Conservation (phyloP, 192 early-diverging fungal species). For the Dissophora globulifera region DNA sequence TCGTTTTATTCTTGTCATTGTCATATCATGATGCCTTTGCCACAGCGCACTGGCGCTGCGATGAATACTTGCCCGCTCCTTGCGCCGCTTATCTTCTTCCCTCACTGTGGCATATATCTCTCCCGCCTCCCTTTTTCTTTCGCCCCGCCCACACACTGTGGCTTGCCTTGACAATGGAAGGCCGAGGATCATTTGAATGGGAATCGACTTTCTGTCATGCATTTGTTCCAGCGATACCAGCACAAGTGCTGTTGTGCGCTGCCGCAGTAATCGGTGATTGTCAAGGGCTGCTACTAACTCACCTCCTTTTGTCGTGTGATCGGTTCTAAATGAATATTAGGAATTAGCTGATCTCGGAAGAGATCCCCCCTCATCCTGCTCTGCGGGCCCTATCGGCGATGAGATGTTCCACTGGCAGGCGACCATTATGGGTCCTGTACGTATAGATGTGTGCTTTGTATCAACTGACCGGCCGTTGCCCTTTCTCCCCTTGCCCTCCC, state of each 20-base stretch:
- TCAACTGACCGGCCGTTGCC: neutral
- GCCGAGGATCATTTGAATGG: slow-evolving; percentile 28
- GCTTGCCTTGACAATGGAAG: slow-evolving; percentile 33
- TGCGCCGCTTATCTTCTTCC: neutral
- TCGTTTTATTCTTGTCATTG: neutral
- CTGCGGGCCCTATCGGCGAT: slow-evolving; percentile 94
- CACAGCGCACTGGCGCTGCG: neutral
- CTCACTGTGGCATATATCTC: slow-evolving; percentile 11
- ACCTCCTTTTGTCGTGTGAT: slow-evolving; percentile 15
- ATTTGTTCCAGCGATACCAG: too few relatives aligned
- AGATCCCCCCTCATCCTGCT: slow-evolving; percentile 98
- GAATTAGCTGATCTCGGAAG: slow-evolving; percentile 95
- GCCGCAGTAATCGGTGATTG: neutral
- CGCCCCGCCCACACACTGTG: slow-evolving; percentile 13
- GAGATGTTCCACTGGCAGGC: slow-evolving; percentile 97
- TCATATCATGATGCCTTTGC: too few relatives aligned
- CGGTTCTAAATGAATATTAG: slow-evolving; percentile 52
- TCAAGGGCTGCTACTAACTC: neutral
- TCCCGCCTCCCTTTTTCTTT: slow-evolving; percentile 14
- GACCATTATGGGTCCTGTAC: slow-evolving; percentile 97
- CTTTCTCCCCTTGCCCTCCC: neutral
- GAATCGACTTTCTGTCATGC: neutral
- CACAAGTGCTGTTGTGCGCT: neutral
- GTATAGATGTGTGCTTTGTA: slow-evolving; percentile 44
- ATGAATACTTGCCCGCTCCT: neutral